phyloP scores from a whole-genome alignment of 768 basidiomycete genomes.

The Psilocybe sp. region DNA sequence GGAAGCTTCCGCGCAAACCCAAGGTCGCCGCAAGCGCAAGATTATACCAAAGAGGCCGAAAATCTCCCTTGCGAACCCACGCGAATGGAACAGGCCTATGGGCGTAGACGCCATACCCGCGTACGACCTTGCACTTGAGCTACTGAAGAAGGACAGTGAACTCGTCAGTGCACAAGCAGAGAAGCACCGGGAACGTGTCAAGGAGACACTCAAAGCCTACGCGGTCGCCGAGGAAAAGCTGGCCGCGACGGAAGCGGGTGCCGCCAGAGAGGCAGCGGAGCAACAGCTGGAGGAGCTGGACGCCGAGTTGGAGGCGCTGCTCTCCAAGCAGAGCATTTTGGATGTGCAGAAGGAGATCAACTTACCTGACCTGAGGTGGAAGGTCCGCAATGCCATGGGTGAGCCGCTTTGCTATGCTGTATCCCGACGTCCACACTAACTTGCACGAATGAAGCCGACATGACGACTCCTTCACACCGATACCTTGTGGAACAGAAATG shows the following conservation, averaged over 20 bases:
- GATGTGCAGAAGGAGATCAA: conserved; percentile 83
- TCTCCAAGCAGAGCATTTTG: conserved; percentile 54
- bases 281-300: conserved; percentile 27
- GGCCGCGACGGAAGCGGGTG: conserved; percentile 16
- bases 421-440: neutral
- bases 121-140: conserved; percentile 81
- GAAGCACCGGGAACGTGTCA: conserved; percentile 28
- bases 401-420: conserved; percentile 24
- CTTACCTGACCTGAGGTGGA: conserved; percentile 80
- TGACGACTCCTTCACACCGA: conserved; percentile 69
- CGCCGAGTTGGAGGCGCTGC: conserved; percentile 38
- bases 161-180: conserved; percentile 43
- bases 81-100: conserved; percentile 65
- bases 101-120: conserved; percentile 63
- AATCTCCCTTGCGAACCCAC: conserved; percentile 50
- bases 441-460: conserved; percentile 45
- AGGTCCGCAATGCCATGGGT: conserved; percentile 78
- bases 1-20: conserved; percentile 15
- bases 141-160: conserved; percentile 62
- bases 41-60: conserved; percentile 39
- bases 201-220: no score
- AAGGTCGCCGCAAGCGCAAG: conserved; percentile 29
- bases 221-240: conserved; percentile 18
- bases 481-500: conserved; percentile 81
- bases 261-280: conserved; percentile 17